Percentiles rank a stretch among this genome's conserved stretches.
These are phyloP conservation scores for Trichosporon sp. DNA, from an alignment of 1,284 basidiomycete species.

Conservation along the genomic window DNA sequence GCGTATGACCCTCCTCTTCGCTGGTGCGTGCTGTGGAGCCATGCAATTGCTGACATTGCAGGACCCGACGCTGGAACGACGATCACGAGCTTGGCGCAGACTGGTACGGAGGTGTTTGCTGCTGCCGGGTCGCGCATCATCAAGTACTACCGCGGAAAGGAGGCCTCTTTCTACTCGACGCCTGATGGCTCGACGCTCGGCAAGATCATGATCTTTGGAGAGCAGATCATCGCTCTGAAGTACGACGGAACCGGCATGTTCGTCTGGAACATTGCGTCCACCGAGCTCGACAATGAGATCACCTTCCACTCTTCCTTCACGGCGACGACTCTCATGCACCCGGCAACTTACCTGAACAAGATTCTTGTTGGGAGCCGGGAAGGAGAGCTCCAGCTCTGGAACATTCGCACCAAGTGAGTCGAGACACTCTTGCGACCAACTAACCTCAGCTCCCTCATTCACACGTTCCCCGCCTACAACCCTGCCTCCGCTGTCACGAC, in stretches of 20 bases:
- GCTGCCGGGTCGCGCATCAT: constrained; percentile 66
- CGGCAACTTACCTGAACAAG: constrained; percentile 96
- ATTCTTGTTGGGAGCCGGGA: constrained; percentile 77
- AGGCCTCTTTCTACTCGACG: constrained; percentile 46
- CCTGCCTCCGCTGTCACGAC: constrained; percentile 61
- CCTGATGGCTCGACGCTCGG: constrained; percentile 44
- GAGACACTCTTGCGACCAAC: constrained; percentile 54
- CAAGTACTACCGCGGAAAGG: constrained; percentile 81
- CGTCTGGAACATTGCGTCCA: constrained; percentile 67
- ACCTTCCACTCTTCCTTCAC: constrained; percentile 63
- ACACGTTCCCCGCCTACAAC: constrained; percentile 51
- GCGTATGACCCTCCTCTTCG: constrained; percentile 87
- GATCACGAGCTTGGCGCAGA: constrained; percentile 74
- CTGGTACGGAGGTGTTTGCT: constrained; percentile 81
- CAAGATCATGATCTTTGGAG: constrained; percentile 68
- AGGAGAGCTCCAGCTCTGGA: constrained; percentile 90
- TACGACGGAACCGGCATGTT: constrained; percentile 75
- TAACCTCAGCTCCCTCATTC: constrained; percentile 48
- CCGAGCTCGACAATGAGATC: constrained; percentile 53
- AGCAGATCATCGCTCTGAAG: constrained; percentile 70
- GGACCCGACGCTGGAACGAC: constrained; percentile 70
- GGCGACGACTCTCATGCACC: constrained; percentile 80
- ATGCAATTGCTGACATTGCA: constrained; percentile 40
- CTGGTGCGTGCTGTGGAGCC: constrained; percentile 60
- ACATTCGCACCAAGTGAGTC: constrained; percentile 62